phyloP scores from a whole-genome alignment of 2,329 filamentous ascomycete species.

The Chaetomium globosum region DNA sequence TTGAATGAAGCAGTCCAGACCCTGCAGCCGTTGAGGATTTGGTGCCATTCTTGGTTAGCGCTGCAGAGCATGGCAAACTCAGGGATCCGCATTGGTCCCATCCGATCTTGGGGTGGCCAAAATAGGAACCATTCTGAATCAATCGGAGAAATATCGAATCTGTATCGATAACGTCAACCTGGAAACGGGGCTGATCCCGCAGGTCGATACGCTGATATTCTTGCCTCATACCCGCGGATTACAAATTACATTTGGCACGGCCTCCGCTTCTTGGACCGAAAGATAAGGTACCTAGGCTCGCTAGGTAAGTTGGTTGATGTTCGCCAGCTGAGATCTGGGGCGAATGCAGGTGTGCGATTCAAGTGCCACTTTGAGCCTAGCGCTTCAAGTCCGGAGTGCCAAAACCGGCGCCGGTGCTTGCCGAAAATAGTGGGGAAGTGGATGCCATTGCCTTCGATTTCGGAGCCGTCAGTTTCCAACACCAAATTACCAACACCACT shows the following conservation, averaged over 20 bases:
- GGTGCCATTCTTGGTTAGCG: slow-evolving; percentile 25
- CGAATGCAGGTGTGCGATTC: slow-evolving; percentile 21
- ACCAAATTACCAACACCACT: neutral
- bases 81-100: neutral
- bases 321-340: neutral
- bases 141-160: slow-evolving; percentile 1
- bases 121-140: slow-evolving; percentile 17
- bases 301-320: too few species aligned
- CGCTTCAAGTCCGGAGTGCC: neutral
- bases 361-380: slow-evolving; percentile 29
- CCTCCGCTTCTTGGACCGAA: too few species aligned
- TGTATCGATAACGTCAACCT: too few species aligned
- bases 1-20: neutral
- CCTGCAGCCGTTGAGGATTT: slow-evolving; percentile 23
- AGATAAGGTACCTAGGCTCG: too few species aligned
- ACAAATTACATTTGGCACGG: too few species aligned
- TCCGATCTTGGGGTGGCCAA: neutral
- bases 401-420: neutral
- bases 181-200: neutral
- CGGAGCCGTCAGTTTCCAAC: neutral
- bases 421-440: neutral
- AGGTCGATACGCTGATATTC: neutral
- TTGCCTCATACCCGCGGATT: too few species aligned
- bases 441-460: neutral
- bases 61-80: neutral